Percentiles rank a stretch among this genome's conserved stretches.
phyloP scores from a whole-genome alignment of 2,329 filamentous ascomycete species.

The Pseudocercospora musae region DNA sequence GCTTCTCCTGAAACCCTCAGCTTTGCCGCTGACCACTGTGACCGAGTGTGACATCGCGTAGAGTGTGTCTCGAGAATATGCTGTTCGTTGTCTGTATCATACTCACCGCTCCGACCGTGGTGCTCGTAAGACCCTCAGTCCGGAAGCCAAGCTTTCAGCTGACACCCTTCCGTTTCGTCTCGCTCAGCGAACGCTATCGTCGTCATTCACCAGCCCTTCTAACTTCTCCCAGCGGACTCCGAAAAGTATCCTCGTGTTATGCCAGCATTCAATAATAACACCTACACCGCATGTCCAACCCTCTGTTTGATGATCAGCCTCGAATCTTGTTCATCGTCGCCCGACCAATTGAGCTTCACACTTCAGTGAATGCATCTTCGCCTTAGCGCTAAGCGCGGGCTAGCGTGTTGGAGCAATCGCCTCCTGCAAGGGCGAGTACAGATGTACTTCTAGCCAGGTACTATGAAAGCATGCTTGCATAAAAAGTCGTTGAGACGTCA shows the following conservation, averaged over 20 bases:
- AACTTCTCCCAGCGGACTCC: not conserved
- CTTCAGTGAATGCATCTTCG: slow-evolving; percentile 17
- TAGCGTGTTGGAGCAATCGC: slow-evolving; percentile 23
- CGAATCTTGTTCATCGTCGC: slow-evolving; percentile 2
- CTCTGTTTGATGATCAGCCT: not conserved
- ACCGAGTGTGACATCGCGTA: slow-evolving; percentile 16
- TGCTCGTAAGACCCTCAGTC: slow-evolving; percentile 1
- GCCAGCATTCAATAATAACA: not conserved
- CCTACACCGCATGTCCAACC: not conserved
- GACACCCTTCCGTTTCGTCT: not conserved
- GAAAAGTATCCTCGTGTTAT: not conserved
- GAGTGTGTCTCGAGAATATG: slow-evolving; percentile 6
- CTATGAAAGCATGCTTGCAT: no score
- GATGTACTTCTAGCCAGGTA: slow-evolving; percentile 24
- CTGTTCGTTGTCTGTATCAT: slow-evolving; percentile 18
- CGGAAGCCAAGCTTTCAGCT: not conserved
- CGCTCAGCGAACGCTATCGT: not conserved
- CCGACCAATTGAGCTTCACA: slow-evolving; percentile 11
- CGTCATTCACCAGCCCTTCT: not conserved
- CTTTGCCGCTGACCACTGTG: slow-evolving; percentile 14
- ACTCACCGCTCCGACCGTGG: slow-evolving; percentile 9
- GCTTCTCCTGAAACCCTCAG: slow-evolving; percentile 21
- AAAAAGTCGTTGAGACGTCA: no score
- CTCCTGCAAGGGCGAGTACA: slow-evolving; percentile 23
- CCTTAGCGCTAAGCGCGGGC: slow-evolving; percentile 22